A percentile compares a stretch with the other conserved stretches of the same genome.
Evolutionary conservation across 73 alveolate species (phyloP).

Genomic region (Tetrahymena thermophila): DNA sequence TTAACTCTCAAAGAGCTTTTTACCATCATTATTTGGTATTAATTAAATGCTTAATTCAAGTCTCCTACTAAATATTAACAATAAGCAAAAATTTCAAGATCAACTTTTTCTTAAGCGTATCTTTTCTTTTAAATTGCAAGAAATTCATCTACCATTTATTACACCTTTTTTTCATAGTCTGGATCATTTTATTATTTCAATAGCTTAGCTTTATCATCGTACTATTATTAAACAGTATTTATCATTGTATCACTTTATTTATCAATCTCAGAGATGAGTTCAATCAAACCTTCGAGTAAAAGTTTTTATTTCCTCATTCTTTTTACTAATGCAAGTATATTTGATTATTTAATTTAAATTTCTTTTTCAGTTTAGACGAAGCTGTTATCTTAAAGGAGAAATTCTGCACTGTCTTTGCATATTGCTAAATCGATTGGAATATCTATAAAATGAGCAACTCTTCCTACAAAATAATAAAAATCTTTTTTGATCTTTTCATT

Average conservation of each 20-base stretch:
- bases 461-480: not conserved
- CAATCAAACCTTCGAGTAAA: not conserved
- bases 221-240: not conserved
- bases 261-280: not conserved
- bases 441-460: not conserved
- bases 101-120: not conserved
- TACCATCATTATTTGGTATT: not conserved
- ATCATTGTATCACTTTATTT: not conserved
- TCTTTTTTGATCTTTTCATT: not conserved
- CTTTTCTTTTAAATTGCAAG: not conserved
- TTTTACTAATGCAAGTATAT: not conserved
- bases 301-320: not conserved
- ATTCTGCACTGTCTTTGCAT: not conserved
- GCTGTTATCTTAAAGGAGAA: not conserved
- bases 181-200: not conserved
- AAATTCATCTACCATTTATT: not conserved
- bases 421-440: not conserved
- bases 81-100: not conserved
- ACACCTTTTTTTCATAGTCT: not conserved
- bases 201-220: not conserved
- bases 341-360: not conserved
- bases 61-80: not conserved
- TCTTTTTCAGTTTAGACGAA: not conserved
- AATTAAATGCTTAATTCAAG: not conserved
- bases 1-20: not conserved